Evolutionary conservation across 768 basidiomycete genomes (phyloP).

Genomic region (Russula olivacea): DNA sequence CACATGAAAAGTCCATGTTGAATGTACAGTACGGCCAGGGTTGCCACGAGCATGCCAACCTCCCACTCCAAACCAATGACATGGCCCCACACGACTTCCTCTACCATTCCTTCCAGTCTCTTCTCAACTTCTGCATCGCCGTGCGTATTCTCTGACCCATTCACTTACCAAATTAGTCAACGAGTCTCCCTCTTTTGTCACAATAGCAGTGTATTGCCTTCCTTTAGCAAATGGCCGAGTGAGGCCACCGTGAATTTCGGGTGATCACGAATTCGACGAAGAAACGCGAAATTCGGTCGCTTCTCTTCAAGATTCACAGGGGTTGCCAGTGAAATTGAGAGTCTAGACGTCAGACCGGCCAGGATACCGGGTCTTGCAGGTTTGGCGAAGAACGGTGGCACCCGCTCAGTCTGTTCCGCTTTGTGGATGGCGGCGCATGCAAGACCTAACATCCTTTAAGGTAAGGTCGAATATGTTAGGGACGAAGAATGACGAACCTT

Average conservation of each 20-base stretch:
- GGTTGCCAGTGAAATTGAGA: constrained; percentile 4
- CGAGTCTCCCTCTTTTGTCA: constrained; percentile 17
- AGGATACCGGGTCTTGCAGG: background rate
- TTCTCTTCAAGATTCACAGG: constrained; percentile 37
- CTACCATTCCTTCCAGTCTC: constrained; percentile 50
- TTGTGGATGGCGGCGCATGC: constrained; percentile 51
- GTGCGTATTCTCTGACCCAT: constrained; percentile 23
- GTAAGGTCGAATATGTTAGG: background rate
- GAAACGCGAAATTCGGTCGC: constrained; percentile 37
- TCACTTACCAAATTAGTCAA: constrained; percentile 23
- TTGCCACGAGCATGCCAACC: constrained; percentile 40
- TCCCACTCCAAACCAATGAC: constrained; percentile 50
- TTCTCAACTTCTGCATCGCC: constrained; percentile 23
- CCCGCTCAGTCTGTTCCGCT: constrained; percentile 33
- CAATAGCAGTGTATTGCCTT: constrained; percentile 17
- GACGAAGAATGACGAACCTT: constrained; percentile 40
- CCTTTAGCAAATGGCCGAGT: constrained; percentile 9
- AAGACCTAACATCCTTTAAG: constrained; percentile 42
- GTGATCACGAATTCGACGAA: constrained; percentile 52
- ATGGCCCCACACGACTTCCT: constrained; percentile 56
- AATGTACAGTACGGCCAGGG: constrained; percentile 35
- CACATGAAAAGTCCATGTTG: constrained; percentile 58
- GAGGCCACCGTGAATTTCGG: constrained; percentile 27
- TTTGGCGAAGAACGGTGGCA: constrained; percentile 30
- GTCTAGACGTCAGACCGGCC: constrained; percentile 30